Base-by-base conservation (phyloP, 2,329 filamentous ascomycete species). In the Septoria linicola region DNA sequence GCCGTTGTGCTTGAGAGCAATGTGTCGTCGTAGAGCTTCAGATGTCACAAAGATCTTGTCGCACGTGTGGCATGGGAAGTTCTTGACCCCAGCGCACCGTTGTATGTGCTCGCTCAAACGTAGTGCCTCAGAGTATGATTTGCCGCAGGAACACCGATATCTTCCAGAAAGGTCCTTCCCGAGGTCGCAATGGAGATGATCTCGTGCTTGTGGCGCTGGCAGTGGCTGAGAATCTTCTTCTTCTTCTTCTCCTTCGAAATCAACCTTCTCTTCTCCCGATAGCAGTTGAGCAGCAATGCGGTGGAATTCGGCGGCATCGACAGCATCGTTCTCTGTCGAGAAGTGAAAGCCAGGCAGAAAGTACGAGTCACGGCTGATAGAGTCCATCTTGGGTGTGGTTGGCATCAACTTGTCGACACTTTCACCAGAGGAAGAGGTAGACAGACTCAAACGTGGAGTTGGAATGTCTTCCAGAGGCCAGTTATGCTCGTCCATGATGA, bases 261-360 rank as follows among this genome's bases (percentile, higher is more conserved):
- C 20, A 10, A 31, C 31, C n/a, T 49, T 54, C 30, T 54, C 44
- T 19, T 59, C 54, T 8, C 59, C 59, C 7, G 57, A 54, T 1
- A 61, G 47, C 5, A 61, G 53, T 23, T 56, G 57, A 16, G 57
- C 59, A 20, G 59, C 59, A 14, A 58, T 45, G 25, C 57, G 57
- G 32, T 61, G 59, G 41, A 61, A 61, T 37, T 61, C 57, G n/a
- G 51, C 51, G 2, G 53, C 46, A 32, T 59, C 53, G 14, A 56
- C 54, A n/a, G 47, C 41, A 19, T 50, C 48, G 37, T 61, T 55
- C 3, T 43, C 54, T 16, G 57, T 59, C 6, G 59, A 58, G 47
- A 61, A 61, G 37, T 59, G 59, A 23, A 61, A 59, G 5, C 58
- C 56, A 32, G 58, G 51, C 25, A 60, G 49, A 14, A 55, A 47